phyloP scores from a whole-genome alignment of 2,329 filamentous ascomycete genomes.

The Pseudocercospora musae region DNA sequence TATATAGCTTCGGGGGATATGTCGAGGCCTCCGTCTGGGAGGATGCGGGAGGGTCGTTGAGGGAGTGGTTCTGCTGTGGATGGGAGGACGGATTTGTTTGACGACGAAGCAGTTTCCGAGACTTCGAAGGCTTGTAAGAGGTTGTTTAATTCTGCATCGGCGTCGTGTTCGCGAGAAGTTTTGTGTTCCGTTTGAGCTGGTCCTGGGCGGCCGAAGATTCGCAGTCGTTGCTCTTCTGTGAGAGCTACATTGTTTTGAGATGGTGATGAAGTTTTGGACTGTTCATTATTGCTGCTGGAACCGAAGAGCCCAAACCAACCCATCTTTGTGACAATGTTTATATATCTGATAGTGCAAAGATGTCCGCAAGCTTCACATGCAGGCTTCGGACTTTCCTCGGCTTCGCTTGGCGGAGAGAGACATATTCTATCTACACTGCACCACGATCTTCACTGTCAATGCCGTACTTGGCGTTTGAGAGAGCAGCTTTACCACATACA shows the following conservation, averaged over 20 bases:
- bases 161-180: slow-evolving; percentile 44
- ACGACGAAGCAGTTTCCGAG: slow-evolving; percentile 22
- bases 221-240: slow-evolving; percentile 30
- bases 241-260: slow-evolving; percentile 19
- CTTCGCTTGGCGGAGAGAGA: neutral
- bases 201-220: slow-evolving; percentile 30
- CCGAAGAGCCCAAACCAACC: slow-evolving; percentile 30
- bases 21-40: slow-evolving; percentile 30
- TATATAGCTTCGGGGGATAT: slow-evolving; percentile 63
- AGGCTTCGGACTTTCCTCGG: slow-evolving; percentile 6
- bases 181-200: slow-evolving; percentile 14
- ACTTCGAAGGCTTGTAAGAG: slow-evolving; percentile 49
- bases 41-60: slow-evolving; percentile 23
- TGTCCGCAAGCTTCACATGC: slow-evolving; percentile 6
- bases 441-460: neutral
- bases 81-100: slow-evolving; percentile 21
- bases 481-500: neutral
- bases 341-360: no score
- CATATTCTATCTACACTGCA: no score
- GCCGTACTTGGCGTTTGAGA: neutral
- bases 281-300: neutral
- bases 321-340: no score
- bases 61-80: slow-evolving; percentile 3
- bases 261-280: neutral
- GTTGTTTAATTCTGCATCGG: slow-evolving; percentile 54